Conservation (phyloP, 1,284 basidiomycete species). For the Pascua sp. region DNA sequence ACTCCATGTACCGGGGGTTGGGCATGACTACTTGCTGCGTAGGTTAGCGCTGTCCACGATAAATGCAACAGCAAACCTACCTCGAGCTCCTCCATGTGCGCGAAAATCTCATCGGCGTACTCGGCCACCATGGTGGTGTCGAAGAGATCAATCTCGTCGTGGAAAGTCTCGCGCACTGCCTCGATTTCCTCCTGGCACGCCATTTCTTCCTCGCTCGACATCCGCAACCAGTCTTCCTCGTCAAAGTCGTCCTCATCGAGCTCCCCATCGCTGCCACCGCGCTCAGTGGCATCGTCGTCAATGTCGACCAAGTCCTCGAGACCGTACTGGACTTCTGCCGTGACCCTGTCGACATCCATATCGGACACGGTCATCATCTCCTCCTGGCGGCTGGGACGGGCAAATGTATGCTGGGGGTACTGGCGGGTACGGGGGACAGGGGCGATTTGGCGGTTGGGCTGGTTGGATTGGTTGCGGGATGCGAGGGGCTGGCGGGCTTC, state of each 20-base stretch:
- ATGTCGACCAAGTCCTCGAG: conserved; percentile 20
- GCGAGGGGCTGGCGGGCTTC: background rate
- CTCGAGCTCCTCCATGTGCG: conserved; percentile 90
- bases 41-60: background rate
- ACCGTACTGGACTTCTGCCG: background rate
- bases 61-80: conserved; percentile 55
- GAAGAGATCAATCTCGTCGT: conserved; percentile 75
- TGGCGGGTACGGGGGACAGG: conserved; percentile 13
- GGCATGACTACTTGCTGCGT: conserved; percentile 81
- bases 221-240: conserved; percentile 64
- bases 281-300: conserved; percentile 12
- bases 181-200: conserved; percentile 38
- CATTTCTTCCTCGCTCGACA: conserved; percentile 50
- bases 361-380: conserved; percentile 17
- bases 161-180: conserved; percentile 48
- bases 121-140: conserved; percentile 98
- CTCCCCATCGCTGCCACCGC: conserved; percentile 17
- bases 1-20: conserved; percentile 88
- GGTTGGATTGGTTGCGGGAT: background rate
- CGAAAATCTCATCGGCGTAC: conserved; percentile 95
- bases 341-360: conserved; percentile 37
- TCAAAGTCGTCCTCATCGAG: conserved; percentile 51
- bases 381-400: conserved; percentile 24
- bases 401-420: conserved; percentile 18
- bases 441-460: background rate